Evolutionary conservation across 805 yeast species (phyloP).

Genomic region (Wickerhamomyces chambardii): DNA sequence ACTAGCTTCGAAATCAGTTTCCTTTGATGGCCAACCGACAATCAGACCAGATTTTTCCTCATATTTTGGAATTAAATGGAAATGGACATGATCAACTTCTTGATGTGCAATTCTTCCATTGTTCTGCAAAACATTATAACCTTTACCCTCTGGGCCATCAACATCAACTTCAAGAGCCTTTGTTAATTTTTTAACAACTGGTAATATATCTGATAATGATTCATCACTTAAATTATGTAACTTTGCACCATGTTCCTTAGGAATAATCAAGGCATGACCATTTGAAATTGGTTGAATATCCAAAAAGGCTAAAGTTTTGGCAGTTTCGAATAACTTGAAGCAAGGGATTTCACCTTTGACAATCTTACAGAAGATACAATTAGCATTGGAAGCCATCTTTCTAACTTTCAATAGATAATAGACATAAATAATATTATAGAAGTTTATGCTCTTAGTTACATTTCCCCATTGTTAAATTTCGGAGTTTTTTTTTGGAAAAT

Average conservation of each 20-base stretch:
- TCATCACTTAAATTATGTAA: constrained; percentile 92
- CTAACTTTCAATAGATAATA: too few species aligned
- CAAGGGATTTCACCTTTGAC: constrained; percentile 95
- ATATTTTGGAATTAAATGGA: constrained; percentile 91
- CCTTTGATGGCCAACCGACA: constrained; percentile 93
- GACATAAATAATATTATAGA: too few species aligned
- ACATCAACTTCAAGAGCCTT: constrained; percentile 56
- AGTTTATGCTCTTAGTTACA: too few species aligned
- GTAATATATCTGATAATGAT: constrained; percentile 74
- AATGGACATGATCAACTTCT: constrained; percentile 91
- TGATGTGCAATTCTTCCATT: constrained; percentile 96
- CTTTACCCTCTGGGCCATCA: constrained; percentile 57
- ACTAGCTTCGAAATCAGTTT: constrained; percentile 66
- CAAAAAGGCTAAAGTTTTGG: constrained; percentile 70
- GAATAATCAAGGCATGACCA: constrained; percentile 86
- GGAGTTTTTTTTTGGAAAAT: too few species aligned
- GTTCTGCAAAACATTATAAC: constrained; percentile 87
- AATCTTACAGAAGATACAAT: constrained; percentile 90
- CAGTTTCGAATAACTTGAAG: constrained; percentile 83
- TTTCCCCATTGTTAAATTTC: too few species aligned
- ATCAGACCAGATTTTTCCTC: constrained; percentile 64
- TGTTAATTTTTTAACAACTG: constrained; percentile 82
- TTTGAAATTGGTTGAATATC: constrained; percentile 90
- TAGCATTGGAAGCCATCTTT: constrained; percentile 25
- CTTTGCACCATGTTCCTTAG: constrained; percentile 90